Conservation (phyloP, 108 stramenopile species). For the Nitzschia sp. region DNA sequence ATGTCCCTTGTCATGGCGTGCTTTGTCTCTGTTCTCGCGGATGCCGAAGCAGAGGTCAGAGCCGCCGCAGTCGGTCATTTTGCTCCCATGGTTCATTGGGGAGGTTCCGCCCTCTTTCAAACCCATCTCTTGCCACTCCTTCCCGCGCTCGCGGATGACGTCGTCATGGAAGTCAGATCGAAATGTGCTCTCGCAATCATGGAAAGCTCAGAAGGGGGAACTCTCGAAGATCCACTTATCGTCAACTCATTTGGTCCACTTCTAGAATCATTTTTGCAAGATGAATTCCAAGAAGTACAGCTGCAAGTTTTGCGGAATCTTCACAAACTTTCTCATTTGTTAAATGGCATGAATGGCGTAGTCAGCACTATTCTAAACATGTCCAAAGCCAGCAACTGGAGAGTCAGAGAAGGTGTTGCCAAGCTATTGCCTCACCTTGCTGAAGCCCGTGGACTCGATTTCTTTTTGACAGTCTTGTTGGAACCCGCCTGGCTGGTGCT, state of each 20-base stretch:
- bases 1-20: slow-evolving; percentile 58
- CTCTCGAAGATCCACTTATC: slow-evolving; percentile 73
- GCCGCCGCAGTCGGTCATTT: slow-evolving; percentile 90
- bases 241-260: slow-evolving; percentile 80
- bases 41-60: slow-evolving; percentile 94
- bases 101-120: slow-evolving; percentile 72
- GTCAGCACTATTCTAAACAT: slow-evolving; percentile 78
- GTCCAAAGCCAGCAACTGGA: slow-evolving; percentile 86
- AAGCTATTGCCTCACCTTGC: slow-evolving; percentile 77
- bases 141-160: slow-evolving; percentile 63
- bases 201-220: slow-evolving; percentile 75
- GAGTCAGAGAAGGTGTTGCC: slow-evolving; percentile 83
- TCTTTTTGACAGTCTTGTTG: slow-evolving; percentile 73
- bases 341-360: slow-evolving; percentile 81
- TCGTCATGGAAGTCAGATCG: slow-evolving; percentile 61
- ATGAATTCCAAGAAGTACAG: slow-evolving; percentile 92
- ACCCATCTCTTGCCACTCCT: slow-evolving; percentile 69
- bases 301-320: slow-evolving; percentile 85
- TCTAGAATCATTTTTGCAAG: slow-evolving; percentile 79
- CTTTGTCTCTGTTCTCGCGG: slow-evolving; percentile 80
- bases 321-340: slow-evolving; percentile 72
- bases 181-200: slow-evolving; percentile 72
- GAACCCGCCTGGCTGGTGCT: slow-evolving; percentile 84
- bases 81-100: slow-evolving; percentile 81
- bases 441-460: slow-evolving; percentile 77